These are phyloP conservation scores for Urochloa ruziziensis DNA, from an alignment of 176 grass and related monocot genomes.

Conservation along the genomic window DNA sequence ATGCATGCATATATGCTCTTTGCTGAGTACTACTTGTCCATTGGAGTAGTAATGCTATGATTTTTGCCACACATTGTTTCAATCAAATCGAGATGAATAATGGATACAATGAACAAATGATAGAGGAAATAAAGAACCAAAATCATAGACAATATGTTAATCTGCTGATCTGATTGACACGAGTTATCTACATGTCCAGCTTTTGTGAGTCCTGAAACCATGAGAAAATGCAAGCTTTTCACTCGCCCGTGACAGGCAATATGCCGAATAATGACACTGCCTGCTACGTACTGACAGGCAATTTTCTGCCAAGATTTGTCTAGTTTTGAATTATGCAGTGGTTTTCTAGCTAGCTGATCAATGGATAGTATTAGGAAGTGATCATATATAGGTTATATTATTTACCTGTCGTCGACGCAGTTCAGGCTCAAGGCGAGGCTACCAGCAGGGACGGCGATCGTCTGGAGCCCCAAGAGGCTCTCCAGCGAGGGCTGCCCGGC, in stretches of 20 bases:
- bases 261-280: background rate
- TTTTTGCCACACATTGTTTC: background rate
- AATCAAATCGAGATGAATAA: background rate
- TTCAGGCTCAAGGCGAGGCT: constrained; percentile 65
- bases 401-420: constrained; percentile 45
- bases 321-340: background rate
- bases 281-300: background rate
- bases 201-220: constrained; percentile 14
- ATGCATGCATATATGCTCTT: background rate
- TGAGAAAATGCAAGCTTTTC: constrained; percentile 10
- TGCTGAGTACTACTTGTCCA: background rate
- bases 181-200: constrained; percentile 7
- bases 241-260: background rate
- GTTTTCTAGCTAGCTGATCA: background rate
- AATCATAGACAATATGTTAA: no score
- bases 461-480: constrained; percentile 63
- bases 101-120: background rate
- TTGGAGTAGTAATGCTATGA: no score
- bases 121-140: background rate
- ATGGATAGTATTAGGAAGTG: background rate
- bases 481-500: constrained; percentile 63
- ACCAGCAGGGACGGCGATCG: constrained; percentile 44
- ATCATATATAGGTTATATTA: background rate
- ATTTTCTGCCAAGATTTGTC: background rate
- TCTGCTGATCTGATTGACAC: background rate